Evolutionary conservation across 768 basidiomycete genomes (phyloP).

Genomic region (Vararia minispora): DNA sequence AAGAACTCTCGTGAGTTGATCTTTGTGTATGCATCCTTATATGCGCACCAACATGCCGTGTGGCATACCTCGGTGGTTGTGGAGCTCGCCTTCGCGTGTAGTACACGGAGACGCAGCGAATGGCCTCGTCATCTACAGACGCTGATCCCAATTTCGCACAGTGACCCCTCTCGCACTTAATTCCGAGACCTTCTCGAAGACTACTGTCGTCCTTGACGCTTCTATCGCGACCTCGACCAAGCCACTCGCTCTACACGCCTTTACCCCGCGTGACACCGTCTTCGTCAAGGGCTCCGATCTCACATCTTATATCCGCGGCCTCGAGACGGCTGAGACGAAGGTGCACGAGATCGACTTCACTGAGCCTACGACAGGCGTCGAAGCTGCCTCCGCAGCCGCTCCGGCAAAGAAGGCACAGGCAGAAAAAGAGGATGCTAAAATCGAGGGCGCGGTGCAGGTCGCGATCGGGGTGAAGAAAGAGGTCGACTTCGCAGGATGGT

Average conservation of each 20-base stretch:
- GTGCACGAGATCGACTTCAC: slow-evolving; percentile 68
- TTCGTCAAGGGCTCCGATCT: slow-evolving; percentile 77
- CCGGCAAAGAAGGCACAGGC: slow-evolving; percentile 25
- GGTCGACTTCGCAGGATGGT: slow-evolving; percentile 90
- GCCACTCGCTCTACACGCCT: slow-evolving; percentile 66
- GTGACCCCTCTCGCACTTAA: slow-evolving; percentile 77
- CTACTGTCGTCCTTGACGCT: slow-evolving; percentile 66
- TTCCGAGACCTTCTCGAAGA: slow-evolving; percentile 51
- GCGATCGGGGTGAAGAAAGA: slow-evolving; percentile 95
- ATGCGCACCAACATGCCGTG: neutral
- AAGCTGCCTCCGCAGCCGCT: slow-evolving; percentile 24
- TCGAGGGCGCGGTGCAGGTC: slow-evolving; percentile 83
- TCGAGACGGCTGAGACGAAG: slow-evolving; percentile 57
- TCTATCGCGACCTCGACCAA: slow-evolving; percentile 62
- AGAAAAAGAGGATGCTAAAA: slow-evolving; percentile 67
- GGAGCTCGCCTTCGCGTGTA: too few relatives aligned
- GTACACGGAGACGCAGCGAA: too few relatives aligned
- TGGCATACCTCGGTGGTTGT: too few relatives aligned
- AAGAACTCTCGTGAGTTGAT: slow-evolving; percentile 74
- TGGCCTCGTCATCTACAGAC: neutral
- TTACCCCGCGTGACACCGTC: slow-evolving; percentile 57
- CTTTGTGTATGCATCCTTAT: neutral
- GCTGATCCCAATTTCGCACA: slow-evolving; percentile 22
- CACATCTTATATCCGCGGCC: slow-evolving; percentile 52
- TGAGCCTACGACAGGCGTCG: slow-evolving; percentile 41